phyloP scores from a whole-genome alignment of 1,139 yeast genomes.

The Zhuliangozyma parablackwelliae region DNA sequence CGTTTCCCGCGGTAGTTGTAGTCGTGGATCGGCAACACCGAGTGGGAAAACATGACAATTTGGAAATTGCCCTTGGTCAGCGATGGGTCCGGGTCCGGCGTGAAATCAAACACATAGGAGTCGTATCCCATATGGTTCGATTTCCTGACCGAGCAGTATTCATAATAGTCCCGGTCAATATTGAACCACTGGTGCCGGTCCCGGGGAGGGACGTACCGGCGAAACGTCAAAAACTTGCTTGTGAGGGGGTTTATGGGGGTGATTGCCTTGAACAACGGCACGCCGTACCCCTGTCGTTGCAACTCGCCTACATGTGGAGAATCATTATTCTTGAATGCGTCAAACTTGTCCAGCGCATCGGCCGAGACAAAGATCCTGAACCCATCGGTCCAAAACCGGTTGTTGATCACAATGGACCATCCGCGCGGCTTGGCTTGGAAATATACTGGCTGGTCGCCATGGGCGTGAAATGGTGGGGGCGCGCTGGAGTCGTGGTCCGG shows the following conservation, averaged over 20 bases:
- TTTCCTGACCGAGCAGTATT: conserved; percentile 8
- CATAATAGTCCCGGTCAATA: conserved; percentile 6
- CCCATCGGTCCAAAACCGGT: conserved; percentile 9
- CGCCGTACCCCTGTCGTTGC: conserved; percentile 8
- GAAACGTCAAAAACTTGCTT: too few relatives aligned
- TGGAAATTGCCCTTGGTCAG: conserved; percentile 2
- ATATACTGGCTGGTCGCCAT: too few relatives aligned
- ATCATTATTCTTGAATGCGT: conserved; percentile 7
- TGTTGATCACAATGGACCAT: conserved; percentile 9
- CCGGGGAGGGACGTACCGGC: too few relatives aligned
- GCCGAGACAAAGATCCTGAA: conserved; percentile 9
- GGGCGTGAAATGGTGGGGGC: too few relatives aligned
- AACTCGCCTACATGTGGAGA: conserved; percentile 5
- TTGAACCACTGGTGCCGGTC: too few relatives aligned
- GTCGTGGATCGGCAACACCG: conserved; percentile 10
- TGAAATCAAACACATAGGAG: conserved; percentile 8
- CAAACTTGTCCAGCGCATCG: conserved; percentile 9
- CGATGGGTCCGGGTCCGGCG: conserved; percentile 5
- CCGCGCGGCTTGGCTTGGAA: background rate
- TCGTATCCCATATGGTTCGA: conserved; percentile 8
- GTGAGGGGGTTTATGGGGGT: too few relatives aligned
- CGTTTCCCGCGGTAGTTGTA: conserved; percentile 9
- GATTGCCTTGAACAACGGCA: conserved; percentile 10
- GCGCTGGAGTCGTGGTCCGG: too few relatives aligned
- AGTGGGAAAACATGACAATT: conserved; percentile 9